phyloP scores from a whole-genome alignment of 1,139 yeast species.

The Nakaseomyces delphensis region DNA sequence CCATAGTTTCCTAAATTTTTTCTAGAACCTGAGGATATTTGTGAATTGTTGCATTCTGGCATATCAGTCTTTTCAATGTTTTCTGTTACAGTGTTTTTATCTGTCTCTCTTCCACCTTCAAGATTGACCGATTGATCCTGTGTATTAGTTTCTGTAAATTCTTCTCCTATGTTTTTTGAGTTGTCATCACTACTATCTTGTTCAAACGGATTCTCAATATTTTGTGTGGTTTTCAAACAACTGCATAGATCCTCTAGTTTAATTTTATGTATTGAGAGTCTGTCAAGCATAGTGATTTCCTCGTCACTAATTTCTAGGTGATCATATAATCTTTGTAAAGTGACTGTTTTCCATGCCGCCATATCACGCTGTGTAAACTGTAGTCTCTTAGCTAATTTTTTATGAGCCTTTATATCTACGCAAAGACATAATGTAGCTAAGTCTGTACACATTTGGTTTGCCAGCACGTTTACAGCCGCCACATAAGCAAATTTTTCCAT shows the following conservation, averaged over 20 bases:
- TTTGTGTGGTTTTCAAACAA: slow-evolving; percentile 41
- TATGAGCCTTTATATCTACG: slow-evolving; percentile 37
- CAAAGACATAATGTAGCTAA: slow-evolving; percentile 54
- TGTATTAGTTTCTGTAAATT: no score
- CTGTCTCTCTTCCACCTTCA: no score
- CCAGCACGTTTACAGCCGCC: slow-evolving; percentile 68
- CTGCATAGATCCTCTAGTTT: slow-evolving; percentile 61
- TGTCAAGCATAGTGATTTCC: slow-evolving; percentile 84
- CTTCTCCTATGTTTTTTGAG: no score
- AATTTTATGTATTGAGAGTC: slow-evolving; percentile 75
- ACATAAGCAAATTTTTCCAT: slow-evolving; percentile 87
- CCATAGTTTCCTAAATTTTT: no score
- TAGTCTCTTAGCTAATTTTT: slow-evolving; percentile 48
- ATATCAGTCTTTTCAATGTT: no score
- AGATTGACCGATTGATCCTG: no score
- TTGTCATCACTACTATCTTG: no score
- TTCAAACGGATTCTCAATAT: slow-evolving; percentile 37
- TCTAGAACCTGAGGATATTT: no score
- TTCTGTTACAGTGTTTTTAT: no score
- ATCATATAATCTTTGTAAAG: slow-evolving; percentile 64
- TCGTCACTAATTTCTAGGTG: slow-evolving; percentile 68
- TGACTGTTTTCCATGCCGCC: slow-evolving; percentile 76
- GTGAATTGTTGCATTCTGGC: no score
- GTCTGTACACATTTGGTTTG: slow-evolving; percentile 74
- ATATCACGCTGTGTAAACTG: slow-evolving; percentile 69